A percentile compares a stretch with the other conserved stretches of the same genome.
Evolutionary conservation across 495 filamentous ascomycete genomes (phyloP).

Genomic region (Xylaria bambusicola): DNA sequence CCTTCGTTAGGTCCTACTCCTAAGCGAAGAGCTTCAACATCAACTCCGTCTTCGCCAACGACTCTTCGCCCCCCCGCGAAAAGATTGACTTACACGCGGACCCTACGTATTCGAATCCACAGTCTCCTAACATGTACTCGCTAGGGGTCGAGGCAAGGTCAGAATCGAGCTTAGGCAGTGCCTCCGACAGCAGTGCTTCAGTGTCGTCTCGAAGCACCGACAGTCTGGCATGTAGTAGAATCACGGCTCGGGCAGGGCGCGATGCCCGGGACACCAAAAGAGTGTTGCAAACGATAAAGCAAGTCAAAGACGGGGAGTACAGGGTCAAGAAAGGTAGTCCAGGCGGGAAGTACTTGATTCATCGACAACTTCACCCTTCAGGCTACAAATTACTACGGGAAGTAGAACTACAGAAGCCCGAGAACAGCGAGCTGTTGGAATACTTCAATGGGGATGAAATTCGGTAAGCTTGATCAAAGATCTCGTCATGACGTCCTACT

Average conservation of each 20-base stretch:
- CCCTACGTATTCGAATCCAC: not conserved
- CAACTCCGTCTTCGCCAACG: too few relatives aligned
- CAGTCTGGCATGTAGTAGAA: not conserved
- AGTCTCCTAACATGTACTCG: not conserved
- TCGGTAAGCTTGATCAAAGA: too few relatives aligned
- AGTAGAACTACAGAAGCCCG: not conserved
- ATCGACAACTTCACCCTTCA: not conserved
- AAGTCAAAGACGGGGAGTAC: not conserved
- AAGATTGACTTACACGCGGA: too few relatives aligned
- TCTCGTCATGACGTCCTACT: not conserved
- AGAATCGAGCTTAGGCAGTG: not conserved
- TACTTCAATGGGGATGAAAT: too few relatives aligned
- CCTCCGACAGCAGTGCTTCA: not conserved
- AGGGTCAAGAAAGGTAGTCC: not conserved
- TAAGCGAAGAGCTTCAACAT: too few relatives aligned
- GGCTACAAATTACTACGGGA: not conserved
- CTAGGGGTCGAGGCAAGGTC: not conserved
- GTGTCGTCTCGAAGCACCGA: not conserved
- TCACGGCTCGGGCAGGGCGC: not conserved
- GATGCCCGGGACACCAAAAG: not conserved
- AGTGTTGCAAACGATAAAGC: conserved; percentile 1
- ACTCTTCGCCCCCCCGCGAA: too few relatives aligned
- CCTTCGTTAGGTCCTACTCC: too few relatives aligned
- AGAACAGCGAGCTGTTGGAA: not conserved
- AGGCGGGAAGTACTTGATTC: not conserved